phyloP scores from a whole-genome alignment of 2,329 filamentous ascomycete genomes.

The Tolypocladium inflatum region DNA sequence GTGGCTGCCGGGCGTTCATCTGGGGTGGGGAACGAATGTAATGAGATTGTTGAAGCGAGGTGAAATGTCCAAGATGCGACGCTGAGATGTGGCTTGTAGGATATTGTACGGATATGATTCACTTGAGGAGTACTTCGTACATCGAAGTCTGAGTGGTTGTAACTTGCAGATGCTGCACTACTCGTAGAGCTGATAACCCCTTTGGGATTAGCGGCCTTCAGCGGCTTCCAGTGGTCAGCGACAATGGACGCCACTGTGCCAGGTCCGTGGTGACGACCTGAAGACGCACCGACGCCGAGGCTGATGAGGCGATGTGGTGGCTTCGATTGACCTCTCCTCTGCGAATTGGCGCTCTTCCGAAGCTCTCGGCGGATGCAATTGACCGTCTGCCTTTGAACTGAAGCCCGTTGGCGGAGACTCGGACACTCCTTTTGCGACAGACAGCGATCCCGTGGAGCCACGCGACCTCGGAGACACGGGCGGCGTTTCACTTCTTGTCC shows the following conservation, averaged over 20 bases:
- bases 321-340: background rate
- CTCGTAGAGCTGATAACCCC: background rate
- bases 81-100: no score
- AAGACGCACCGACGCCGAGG: background rate
- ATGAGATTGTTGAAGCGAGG: background rate
- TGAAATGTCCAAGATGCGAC: no score
- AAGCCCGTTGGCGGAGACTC: background rate
- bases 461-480: background rate
- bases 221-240: background rate
- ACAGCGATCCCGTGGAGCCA: background rate
- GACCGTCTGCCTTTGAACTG: background rate
- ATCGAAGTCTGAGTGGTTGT: no score
- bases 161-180: no score
- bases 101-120: no score
- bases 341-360: background rate
- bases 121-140: no score
- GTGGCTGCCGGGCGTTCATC: background rate
- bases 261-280: background rate
- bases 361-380: background rate
- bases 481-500: background rate
- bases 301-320: background rate
- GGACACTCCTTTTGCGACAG: background rate
- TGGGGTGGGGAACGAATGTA: background rate
- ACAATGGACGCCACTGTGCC: background rate
- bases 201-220: background rate